These are phyloP conservation scores for Trypanosoma boissoni DNA, from an alignment of 208 protist species.

Conservation along the genomic window DNA sequence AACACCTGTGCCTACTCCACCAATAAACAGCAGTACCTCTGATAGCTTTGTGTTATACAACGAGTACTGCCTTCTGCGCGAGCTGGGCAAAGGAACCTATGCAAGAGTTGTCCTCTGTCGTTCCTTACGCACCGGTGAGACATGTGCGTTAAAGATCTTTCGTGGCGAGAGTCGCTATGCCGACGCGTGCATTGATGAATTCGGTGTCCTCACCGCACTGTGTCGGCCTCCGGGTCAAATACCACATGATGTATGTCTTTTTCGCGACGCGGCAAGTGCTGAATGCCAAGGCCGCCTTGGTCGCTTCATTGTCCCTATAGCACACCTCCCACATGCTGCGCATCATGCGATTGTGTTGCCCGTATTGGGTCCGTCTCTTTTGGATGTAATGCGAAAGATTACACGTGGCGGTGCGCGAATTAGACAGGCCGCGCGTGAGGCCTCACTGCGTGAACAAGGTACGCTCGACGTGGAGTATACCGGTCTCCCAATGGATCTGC, in stretches of 20 bases:
- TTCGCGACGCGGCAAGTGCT: no score
- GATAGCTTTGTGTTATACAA: conserved; percentile 66
- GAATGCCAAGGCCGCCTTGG: conserved; percentile 29
- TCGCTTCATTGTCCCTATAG: conserved; percentile 54
- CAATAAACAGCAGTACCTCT: no score
- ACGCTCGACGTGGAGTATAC: conserved; percentile 38
- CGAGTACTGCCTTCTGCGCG: conserved; percentile 51
- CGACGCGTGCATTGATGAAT: conserved; percentile 75
- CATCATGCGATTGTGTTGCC: conserved; percentile 77
- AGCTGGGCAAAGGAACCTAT: conserved; percentile 79
- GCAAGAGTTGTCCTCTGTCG: conserved; percentile 70
- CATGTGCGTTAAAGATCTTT: conserved; percentile 77
- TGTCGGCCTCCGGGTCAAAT: conserved; percentile 20
- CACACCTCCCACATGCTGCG: conserved; percentile 62
- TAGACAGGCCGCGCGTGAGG: conserved; percentile 4
- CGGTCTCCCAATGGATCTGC: conserved; percentile 50
- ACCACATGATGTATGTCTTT: no score
- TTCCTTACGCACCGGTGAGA: conserved; percentile 18
- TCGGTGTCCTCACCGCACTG: conserved; percentile 39
- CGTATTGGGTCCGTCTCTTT: conserved; percentile 63
- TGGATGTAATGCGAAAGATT: conserved; percentile 50
- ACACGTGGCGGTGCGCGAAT: neutral
- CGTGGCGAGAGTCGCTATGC: conserved; percentile 63
- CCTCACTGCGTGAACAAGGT: neutral
- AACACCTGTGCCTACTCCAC: neutral